Percentiles rank a stretch among this genome's conserved stretches.
These are phyloP conservation scores for Antarctomyces pellizariae DNA, from an alignment of 495 filamentous ascomycete species.

Conservation along the genomic window DNA sequence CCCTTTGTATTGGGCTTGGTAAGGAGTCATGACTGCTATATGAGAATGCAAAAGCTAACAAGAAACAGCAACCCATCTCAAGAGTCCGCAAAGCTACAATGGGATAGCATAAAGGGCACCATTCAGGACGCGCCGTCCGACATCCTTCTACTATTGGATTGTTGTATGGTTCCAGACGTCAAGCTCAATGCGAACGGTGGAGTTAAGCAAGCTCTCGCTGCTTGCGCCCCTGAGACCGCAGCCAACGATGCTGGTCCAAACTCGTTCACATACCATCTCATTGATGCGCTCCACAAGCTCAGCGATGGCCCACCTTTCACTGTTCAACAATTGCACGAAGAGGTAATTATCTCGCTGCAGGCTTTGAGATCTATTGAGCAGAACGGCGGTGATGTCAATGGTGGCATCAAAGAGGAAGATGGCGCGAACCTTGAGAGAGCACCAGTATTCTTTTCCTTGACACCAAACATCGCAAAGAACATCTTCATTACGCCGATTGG, in stretches of 20 bases:
- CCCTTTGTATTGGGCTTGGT: slow-evolving; percentile 32
- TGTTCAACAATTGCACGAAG: slow-evolving; percentile 25
- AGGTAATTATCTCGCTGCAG: slow-evolving; percentile 18
- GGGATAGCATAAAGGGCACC: slow-evolving; percentile 24
- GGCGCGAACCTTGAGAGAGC: slow-evolving; percentile 16
- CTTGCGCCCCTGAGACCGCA: slow-evolving; percentile 24
- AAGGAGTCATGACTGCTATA: slow-evolving; percentile 12
- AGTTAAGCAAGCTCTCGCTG: slow-evolving; percentile 30
- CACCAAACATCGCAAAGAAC: slow-evolving; percentile 22
- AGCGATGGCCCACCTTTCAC: slow-evolving; percentile 23
- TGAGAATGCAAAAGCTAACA: not conserved
- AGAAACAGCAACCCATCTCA: slow-evolving; percentile 17
- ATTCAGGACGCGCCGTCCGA: slow-evolving; percentile 26
- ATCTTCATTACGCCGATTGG: slow-evolving; percentile 17
- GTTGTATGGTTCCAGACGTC: slow-evolving; percentile 18
- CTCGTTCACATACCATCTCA: slow-evolving; percentile 25
- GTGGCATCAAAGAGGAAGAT: slow-evolving; percentile 10
- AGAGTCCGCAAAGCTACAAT: slow-evolving; percentile 21
- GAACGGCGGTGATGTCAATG: slow-evolving; percentile 21
- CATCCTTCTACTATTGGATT: slow-evolving; percentile 23
- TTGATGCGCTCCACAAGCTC: slow-evolving; percentile 23
- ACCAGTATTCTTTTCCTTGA: slow-evolving; percentile 24
- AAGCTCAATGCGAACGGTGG: too few species aligned
- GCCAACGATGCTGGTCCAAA: slow-evolving; percentile 18
- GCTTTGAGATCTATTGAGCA: slow-evolving; percentile 17